These are phyloP conservation scores for Physaria fendleri DNA, from an alignment of 345 rosid species.

Conservation along the genomic window DNA sequence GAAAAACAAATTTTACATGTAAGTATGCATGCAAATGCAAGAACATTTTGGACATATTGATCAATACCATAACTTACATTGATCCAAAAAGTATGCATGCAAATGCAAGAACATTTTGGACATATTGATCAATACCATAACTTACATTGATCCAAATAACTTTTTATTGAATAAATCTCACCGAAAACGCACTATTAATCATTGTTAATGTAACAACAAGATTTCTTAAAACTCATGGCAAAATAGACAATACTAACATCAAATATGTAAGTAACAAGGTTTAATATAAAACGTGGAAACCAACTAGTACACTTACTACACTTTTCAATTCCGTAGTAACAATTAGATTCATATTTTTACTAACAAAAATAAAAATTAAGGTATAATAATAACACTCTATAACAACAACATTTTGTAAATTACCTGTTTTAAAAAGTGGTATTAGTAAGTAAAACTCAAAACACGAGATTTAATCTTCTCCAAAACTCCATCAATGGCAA, in stretches of 20 bases:
- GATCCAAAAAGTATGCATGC: too few species aligned
- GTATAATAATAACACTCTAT: not conserved
- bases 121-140: not conserved
- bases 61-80: not conserved
- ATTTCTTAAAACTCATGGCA: too few species aligned
- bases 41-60: too few species aligned
- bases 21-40: too few species aligned
- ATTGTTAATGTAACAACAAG: not conserved
- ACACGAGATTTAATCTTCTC: conserved; percentile 49
- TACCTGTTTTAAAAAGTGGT: conserved; percentile 4
- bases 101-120: too few species aligned
- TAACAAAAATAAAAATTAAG: not conserved
- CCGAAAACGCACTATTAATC: not conserved
- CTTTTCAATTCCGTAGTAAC: too few species aligned
- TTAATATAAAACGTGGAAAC: too few species aligned
- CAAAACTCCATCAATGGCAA: conserved; percentile 65
- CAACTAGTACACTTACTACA: too few species aligned
- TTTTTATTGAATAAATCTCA: not conserved
- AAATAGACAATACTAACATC: too few species aligned
- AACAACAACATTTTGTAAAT: conserved; percentile 4
- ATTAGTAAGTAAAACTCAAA: conserved; percentile 15
- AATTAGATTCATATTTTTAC: too few species aligned
- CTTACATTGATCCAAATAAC: not conserved
- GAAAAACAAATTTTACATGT: too few species aligned
- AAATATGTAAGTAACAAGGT: too few species aligned